Conservation (phyloP, 371 early-diverging fungal species). For the Actinomortierella ambigua region DNA sequence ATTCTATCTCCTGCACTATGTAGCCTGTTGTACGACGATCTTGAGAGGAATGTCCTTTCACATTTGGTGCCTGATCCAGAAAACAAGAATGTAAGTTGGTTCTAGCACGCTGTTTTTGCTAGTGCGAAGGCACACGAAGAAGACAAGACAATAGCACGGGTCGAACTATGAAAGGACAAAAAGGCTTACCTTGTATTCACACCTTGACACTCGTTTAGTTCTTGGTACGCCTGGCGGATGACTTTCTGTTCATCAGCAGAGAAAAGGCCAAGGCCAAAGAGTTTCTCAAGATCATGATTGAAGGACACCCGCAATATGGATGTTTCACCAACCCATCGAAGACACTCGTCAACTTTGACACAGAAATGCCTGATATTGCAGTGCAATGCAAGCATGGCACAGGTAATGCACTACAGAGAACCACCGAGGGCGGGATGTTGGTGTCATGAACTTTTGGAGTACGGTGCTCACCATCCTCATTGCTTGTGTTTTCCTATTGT, state of each 20-base stretch:
- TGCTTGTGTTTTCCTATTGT: not conserved
- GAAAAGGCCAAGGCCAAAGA: slow-evolving; percentile 46
- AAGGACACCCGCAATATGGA: slow-evolving; percentile 62
- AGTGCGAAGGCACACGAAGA: no score
- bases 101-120: no score
- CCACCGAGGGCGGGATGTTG: no score
- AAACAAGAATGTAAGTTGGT: slow-evolving; percentile 20
- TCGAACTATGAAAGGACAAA: not conserved
- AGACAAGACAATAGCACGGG: not conserved
- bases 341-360: slow-evolving; percentile 70
- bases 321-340: slow-evolving; percentile 64
- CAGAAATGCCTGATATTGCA: slow-evolving; percentile 35
- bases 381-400: slow-evolving; percentile 15
- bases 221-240: slow-evolving; percentile 80
- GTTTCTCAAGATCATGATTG: slow-evolving; percentile 59
- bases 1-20: slow-evolving; percentile 83
- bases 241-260: slow-evolving; percentile 77
- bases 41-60: slow-evolving; percentile 62
- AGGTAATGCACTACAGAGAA: no score
- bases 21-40: slow-evolving; percentile 79
- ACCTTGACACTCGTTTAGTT: no score
- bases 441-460: no score
- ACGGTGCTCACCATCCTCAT: no score
- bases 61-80: slow-evolving; percentile 29
- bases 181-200: slow-evolving; percentile 12